Base-by-base conservation (phyloP, 2,329 filamentous ascomycete species). In the Fusarium vanettenii region DNA sequence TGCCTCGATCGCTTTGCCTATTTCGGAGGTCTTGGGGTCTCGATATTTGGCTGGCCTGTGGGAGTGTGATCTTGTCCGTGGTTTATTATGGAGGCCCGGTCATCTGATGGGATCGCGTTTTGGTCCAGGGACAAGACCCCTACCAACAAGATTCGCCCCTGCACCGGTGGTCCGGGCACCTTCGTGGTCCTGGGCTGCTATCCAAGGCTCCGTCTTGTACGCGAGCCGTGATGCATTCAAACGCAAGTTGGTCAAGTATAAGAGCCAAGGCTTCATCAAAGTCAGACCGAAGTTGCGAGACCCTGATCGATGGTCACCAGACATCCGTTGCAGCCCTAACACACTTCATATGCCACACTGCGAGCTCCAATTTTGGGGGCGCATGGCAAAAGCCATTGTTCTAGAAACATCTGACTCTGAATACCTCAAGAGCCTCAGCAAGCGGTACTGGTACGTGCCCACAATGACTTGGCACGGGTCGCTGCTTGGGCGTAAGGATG, bases 111-210 rank as follows among this genome's bases (percentile, higher is more conserved):
- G 39, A 5, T 7, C 16, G 29, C 14, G 52, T 11, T 41, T 60
- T 6, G 37, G 60, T 9, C 37, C 64, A 5, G 69, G 56, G 8
- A 71, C 56, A 11, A 64, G 70, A 4, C 70, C 68, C 7, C 5
- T 39, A 2, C 33, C 64, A 1, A 72, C 70, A 2, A n/a, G 7
- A 0, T 59, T 72, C 2, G 65, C 69, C 6, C 2, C 56, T 1
- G 35, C 52, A 0, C 64, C 64, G 1, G 68, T 72, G 0, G 50
- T 71, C 6, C 52, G 64, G 4, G 70, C 70, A 2, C 70, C 68
- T 10, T 71, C 70, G 2, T 72, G 70, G 68, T 69, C 70, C 1
- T 72, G 70, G 70, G 70, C 68, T 27, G 48, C 70, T 5, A 59
- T 71, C 0, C 55, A 72, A 62, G 70, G 70, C 5, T 18, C 33